Conservation (phyloP, 2,329 filamentous ascomycete species). For the Stachybotrys echinatus region DNA sequence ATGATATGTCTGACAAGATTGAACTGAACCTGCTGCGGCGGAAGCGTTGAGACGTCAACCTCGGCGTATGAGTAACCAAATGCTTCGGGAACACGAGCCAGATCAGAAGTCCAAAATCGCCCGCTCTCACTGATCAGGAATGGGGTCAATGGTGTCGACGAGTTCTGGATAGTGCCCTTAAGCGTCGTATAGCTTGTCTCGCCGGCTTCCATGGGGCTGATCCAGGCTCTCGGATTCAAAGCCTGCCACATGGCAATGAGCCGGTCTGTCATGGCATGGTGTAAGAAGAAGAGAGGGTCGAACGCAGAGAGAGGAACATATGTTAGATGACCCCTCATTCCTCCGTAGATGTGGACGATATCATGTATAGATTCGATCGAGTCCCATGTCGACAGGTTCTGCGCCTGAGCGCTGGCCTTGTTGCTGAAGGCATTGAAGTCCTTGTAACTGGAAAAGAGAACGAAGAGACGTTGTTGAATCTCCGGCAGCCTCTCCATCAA, state of each 20-base stretch:
- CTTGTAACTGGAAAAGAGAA: slow-evolving; percentile 61
- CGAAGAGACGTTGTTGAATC: slow-evolving; percentile 60
- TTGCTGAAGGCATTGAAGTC: slow-evolving; percentile 67
- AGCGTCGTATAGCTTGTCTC: slow-evolving; percentile 57
- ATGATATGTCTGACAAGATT: slow-evolving; percentile 46
- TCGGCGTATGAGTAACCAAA: slow-evolving; percentile 77
- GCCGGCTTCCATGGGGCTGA: slow-evolving; percentile 49
- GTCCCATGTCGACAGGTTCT: slow-evolving; percentile 47
- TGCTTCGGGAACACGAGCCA: slow-evolving; percentile 48
- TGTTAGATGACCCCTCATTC: slow-evolving; percentile 61
- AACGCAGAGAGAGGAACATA: slow-evolving; percentile 69
- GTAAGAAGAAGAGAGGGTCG: slow-evolving; percentile 74
- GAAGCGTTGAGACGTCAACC: slow-evolving; percentile 24
- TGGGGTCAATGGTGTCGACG: slow-evolving; percentile 56
- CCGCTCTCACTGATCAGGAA: slow-evolving; percentile 56
- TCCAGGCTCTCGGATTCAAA: slow-evolving; percentile 63
- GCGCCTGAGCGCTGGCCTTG: slow-evolving; percentile 52
- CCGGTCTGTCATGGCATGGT: slow-evolving; percentile 72
- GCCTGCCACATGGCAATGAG: slow-evolving; percentile 73
- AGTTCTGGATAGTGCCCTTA: slow-evolving; percentile 47
- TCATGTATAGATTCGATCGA: slow-evolving; percentile 63
- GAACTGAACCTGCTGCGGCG: slow-evolving; percentile 20
- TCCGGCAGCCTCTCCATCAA: slow-evolving; percentile 40
- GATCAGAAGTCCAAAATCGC: slow-evolving; percentile 63
- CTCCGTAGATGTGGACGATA: slow-evolving; percentile 54